Evolutionary conservation across 2,329 filamentous ascomycete species (phyloP), one percentile per base, ranked within the genome.

Genomic region (Hortaea werneckii): DNA sequence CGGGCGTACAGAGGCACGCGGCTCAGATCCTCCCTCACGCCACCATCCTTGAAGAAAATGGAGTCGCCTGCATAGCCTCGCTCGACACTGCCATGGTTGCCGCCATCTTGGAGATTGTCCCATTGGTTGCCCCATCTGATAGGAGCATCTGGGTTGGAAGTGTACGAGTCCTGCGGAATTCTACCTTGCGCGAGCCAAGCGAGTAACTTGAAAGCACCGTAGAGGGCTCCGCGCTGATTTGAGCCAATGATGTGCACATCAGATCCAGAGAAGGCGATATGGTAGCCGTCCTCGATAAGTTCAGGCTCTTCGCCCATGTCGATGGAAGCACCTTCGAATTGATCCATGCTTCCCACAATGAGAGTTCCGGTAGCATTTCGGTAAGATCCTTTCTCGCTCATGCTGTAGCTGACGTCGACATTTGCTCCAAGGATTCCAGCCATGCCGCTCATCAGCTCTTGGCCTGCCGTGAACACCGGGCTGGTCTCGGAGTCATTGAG

Each of bases 111-210:
- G 59, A 85, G 67, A 52, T 86, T 85, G 58, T 86, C 80, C 82
- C 82, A 86, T 52, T 86, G 75, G 56, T 86, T 85, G 0, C 78
- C 74, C 82, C 82, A 85, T 51, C 82, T 73, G 37, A 86, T 75
- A 0, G 76, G 76, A 0, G 75, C 78, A 46, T 73, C 70, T 0
- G 80, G 80, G 51, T 75, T 82, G 7, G 71, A 73, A 2, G 71
- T 63, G 40, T 72, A 71, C 4, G 71, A 58, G 0, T 71, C 67
- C 1, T 67, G 53, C 0, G 70, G 69, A 48, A 78, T 67, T 39
- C 79, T 74, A 20, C 72, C 75, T 58, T 80, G 79, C 0, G 74
- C 77, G n/a, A 86, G 67, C 60, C 75, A 71, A 1, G 77, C 80
- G 7, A 86, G 70, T 51, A 83, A 85, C 50, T 83, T 76, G 54